A percentile compares a stretch with the other conserved stretches of the same genome.
Conservation (phyloP, 2,329 filamentous ascomycete species). For the Fusarium armeniacum region DNA sequence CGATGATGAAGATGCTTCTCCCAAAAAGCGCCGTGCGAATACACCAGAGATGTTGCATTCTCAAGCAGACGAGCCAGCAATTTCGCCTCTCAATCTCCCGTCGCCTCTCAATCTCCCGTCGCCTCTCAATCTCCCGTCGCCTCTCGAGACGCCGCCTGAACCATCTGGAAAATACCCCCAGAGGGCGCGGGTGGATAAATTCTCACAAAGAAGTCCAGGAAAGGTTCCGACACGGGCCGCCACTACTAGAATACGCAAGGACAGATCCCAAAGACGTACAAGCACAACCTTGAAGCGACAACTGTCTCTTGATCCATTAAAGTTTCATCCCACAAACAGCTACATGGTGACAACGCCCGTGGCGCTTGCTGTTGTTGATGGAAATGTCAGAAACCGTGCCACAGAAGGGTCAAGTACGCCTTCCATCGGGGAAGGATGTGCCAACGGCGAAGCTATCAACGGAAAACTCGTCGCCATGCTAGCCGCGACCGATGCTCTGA, state of each 20-base stretch:
- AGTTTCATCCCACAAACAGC: conserved; percentile 35
- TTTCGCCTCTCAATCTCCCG: conserved; percentile 29
- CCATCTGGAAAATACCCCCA: conserved; percentile 8
- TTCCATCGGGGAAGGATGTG: conserved; percentile 1
- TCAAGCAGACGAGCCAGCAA: neutral
- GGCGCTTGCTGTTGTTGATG: conserved; percentile 29
- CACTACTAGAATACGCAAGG: conserved; percentile 25
- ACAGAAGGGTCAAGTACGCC: neutral
- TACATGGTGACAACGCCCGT: conserved; percentile 23
- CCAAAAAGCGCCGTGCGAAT: conserved; percentile 22
- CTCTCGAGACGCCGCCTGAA: conserved; percentile 11
- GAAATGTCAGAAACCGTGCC: conserved; percentile 27
- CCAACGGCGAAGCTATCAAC: conserved; percentile 49
- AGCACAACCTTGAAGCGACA: conserved; percentile 33
- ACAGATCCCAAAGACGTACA: conserved; percentile 32
- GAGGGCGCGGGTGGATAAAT: conserved; percentile 28
- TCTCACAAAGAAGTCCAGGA: conserved; percentile 13
- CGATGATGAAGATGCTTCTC: conserved; percentile 8
- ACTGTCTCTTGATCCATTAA: conserved; percentile 39
- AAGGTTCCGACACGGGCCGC: conserved; percentile 32
- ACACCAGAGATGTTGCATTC: neutral
- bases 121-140: conserved; percentile 24
- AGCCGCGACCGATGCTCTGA: conserved; percentile 54
- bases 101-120: conserved; percentile 27
- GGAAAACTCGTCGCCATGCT: conserved; percentile 57